Evolutionary conservation across 169 alveolate species (phyloP).

Genomic region (Plasmodium sp.): DNA sequence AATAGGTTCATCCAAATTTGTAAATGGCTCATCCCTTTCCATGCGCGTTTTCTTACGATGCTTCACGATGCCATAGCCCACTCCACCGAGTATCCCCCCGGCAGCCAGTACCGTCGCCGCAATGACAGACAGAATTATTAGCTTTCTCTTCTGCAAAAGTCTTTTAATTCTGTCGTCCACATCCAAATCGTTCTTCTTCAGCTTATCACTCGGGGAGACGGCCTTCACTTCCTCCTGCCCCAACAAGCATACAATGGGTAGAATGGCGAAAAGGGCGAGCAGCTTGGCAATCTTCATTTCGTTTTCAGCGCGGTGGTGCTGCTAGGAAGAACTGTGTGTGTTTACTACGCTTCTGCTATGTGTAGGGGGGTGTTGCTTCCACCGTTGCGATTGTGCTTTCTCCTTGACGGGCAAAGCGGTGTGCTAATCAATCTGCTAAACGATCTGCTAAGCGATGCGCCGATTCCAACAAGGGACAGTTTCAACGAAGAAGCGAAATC

Average conservation of each 20-base stretch:
- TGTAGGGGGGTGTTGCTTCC: not conserved
- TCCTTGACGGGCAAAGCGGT: not conserved
- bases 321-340: not conserved
- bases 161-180: not conserved
- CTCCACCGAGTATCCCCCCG: constrained; percentile 2
- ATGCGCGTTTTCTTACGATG: not conserved
- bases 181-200: not conserved
- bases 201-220: not conserved
- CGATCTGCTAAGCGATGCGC: not conserved
- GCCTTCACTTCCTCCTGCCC: not conserved
- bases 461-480: not conserved
- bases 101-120: not conserved
- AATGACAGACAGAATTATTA: not conserved
- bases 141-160: not conserved
- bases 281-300: not conserved
- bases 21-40: not conserved
- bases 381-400: not conserved
- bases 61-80: not conserved
- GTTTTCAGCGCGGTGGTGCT: not conserved
- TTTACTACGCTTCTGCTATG: not conserved
- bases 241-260: not conserved
- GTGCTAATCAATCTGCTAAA: not conserved
- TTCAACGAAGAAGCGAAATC: not conserved
- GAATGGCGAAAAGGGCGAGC: not conserved
- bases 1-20: not conserved